Percentiles rank a stretch among this genome's conserved stretches.
These are phyloP conservation scores for Hippophae gyantsensis DNA, from an alignment of 306 rosid genomes.

Conservation along the genomic window DNA sequence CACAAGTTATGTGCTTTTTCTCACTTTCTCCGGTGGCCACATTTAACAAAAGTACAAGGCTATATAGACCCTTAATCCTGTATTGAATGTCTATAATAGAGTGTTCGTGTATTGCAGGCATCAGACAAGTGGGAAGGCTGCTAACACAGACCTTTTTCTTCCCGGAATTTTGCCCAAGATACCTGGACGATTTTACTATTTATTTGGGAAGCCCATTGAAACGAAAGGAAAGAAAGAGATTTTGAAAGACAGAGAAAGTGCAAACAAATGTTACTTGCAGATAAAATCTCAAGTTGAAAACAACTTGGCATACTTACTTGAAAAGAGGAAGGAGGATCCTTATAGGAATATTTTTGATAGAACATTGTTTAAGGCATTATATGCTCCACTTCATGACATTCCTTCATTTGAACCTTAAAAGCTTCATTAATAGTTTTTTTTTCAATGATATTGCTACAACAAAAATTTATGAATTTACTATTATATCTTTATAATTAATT, in stretches of 20 bases:
- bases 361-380: constrained; percentile 34
- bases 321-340: constrained; percentile 88
- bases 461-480: too few species aligned
- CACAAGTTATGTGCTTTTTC: too few species aligned
- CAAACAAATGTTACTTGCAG: constrained; percentile 57
- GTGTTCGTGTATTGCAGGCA: constrained; percentile 25
- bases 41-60: too few species aligned
- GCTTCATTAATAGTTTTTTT: neutral
- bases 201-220: constrained; percentile 78
- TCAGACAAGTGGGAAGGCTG: constrained; percentile 48
- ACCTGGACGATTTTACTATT: constrained; percentile 75
- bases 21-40: too few species aligned
- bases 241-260: constrained; percentile 55
- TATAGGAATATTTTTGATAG: constrained; percentile 61
- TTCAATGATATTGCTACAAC: too few species aligned
- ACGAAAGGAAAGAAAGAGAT: constrained; percentile 59
- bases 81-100: too few species aligned
- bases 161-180: constrained; percentile 57
- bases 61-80: too few species aligned
- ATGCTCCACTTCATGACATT: constrained; percentile 31
- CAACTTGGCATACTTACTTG: constrained; percentile 51
- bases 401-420: constrained; percentile 76
- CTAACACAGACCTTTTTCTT: constrained; percentile 15
- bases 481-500: too few species aligned
- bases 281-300: constrained; percentile 66